A percentile compares a stretch with the other conserved stretches of the same genome.
phyloP scores from a whole-genome alignment of 2,329 filamentous ascomycete species.

The Exophiala sideris region DNA sequence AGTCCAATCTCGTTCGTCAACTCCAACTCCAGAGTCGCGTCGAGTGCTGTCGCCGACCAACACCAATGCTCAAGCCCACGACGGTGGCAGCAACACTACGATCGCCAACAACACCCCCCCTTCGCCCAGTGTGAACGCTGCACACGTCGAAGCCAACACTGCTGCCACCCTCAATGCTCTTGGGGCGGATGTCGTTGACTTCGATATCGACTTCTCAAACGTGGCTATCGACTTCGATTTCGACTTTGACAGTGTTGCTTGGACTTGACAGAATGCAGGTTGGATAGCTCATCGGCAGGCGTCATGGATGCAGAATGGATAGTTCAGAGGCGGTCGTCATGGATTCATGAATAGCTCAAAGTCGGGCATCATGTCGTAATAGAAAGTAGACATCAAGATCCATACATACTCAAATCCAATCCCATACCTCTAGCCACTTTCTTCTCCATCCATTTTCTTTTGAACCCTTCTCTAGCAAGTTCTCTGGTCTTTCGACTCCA shows the following conservation, averaged over 20 bases:
- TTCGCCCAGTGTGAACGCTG: neutral
- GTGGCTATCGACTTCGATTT: neutral
- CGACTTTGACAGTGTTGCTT: neutral
- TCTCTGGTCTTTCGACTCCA: slow-evolving; percentile 48
- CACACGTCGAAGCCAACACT: neutral
- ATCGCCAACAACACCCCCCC: neutral
- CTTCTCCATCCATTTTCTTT: slow-evolving; percentile 44
- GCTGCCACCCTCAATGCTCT: neutral
- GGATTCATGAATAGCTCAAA: neutral
- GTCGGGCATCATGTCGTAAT: neutral
- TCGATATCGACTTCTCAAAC: neutral
- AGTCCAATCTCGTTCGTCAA: too few species aligned
- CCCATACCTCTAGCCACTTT: slow-evolving; percentile 48
- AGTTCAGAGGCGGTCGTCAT: neutral
- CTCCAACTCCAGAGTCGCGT: too few species aligned
- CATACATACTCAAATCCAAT: slow-evolving; percentile 31
- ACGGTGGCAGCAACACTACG: neutral
- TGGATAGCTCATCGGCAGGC: too few species aligned
- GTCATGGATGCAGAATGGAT: too few species aligned
- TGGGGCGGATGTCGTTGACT: neutral
- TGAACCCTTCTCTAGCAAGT: slow-evolving; percentile 47
- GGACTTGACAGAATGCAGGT: too few species aligned
- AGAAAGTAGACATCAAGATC: neutral
- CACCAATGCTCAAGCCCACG: too few species aligned
- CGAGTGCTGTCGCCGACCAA: too few species aligned